These are phyloP conservation scores for Pythium pyrilobum DNA, from an alignment of 352 stramenopile genomes.

Conservation along the genomic window DNA sequence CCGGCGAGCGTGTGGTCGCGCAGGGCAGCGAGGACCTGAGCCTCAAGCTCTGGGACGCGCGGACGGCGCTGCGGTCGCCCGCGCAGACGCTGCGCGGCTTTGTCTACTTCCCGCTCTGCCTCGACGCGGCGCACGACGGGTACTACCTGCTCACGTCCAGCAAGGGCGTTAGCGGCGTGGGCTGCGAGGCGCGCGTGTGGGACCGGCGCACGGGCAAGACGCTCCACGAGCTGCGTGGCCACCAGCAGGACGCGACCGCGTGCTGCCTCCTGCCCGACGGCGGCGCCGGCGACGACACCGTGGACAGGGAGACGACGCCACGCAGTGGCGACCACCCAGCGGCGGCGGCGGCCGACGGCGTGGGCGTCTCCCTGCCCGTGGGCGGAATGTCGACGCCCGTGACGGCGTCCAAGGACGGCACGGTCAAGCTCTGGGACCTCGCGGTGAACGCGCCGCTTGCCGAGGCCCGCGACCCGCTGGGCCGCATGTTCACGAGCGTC, in stretches of 20 bases:
- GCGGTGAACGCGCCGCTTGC: constrained; percentile 20
- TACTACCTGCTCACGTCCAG: constrained; percentile 76
- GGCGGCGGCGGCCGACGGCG: too few relatives aligned
- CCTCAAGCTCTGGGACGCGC: constrained; percentile 75
- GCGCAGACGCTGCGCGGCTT: constrained; percentile 58
- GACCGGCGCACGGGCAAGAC: constrained; percentile 65
- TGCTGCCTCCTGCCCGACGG: constrained; percentile 60
- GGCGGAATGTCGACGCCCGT: constrained; percentile 34
- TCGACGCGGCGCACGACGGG: constrained; percentile 45
- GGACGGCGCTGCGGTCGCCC: constrained; percentile 39
- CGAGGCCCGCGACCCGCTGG: constrained; percentile 39
- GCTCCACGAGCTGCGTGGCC: constrained; percentile 47
- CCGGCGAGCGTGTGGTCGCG: constrained; percentile 44
- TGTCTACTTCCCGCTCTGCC: constrained; percentile 74
- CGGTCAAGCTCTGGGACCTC: constrained; percentile 65
- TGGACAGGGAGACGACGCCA: too few relatives aligned
- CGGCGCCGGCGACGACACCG: constrained; percentile 39
- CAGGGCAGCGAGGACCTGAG: constrained; percentile 82
- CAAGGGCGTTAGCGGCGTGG: constrained; percentile 83
- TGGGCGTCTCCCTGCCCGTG: too few relatives aligned
- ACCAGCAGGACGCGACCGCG: constrained; percentile 69
- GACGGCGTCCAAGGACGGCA: constrained; percentile 78
- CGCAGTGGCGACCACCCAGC: too few relatives aligned
- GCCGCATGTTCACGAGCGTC: constrained; percentile 62
- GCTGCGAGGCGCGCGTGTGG: constrained; percentile 73